A percentile compares a stretch with the other conserved stretches of the same genome.
Evolutionary conservation across 1,284 basidiomycete species (phyloP).

Genomic region (Caloboletus inedulis): DNA sequence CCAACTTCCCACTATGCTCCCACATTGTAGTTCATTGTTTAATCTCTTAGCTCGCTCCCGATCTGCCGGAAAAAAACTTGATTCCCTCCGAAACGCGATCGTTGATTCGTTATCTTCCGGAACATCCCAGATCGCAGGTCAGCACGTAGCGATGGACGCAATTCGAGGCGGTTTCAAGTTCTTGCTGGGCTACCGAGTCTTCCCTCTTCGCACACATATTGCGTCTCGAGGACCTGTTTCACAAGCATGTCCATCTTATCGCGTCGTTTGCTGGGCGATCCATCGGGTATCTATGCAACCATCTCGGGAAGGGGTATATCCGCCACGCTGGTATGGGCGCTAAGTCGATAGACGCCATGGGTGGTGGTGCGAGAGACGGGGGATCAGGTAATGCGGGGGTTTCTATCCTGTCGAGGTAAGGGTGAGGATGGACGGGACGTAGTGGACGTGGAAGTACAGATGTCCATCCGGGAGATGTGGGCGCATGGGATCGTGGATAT

Average conservation of each 20-base stretch:
- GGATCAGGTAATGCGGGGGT: slow-evolving; percentile 20
- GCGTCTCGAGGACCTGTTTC: slow-evolving; percentile 25
- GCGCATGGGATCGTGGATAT: slow-evolving; percentile 24
- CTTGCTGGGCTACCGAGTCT: slow-evolving; percentile 31
- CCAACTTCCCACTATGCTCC: too few species aligned
- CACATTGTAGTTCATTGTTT: too few species aligned
- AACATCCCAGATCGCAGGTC: too few species aligned
- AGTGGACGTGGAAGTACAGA: slow-evolving; percentile 21
- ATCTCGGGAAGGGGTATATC: slow-evolving; percentile 41
- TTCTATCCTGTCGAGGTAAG: slow-evolving; percentile 4
- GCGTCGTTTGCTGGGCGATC: slow-evolving; percentile 32
- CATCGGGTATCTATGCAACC: slow-evolving; percentile 12
- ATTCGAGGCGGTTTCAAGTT: slow-evolving; percentile 49
- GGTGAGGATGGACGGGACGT: slow-evolving; percentile 10
- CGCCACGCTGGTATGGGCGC: slow-evolving; percentile 59
- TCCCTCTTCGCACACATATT: slow-evolving; percentile 16
- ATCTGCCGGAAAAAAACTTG: too few species aligned
- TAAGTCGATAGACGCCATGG: slow-evolving; percentile 38
- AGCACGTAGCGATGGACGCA: slow-evolving; percentile 55
- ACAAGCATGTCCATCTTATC: slow-evolving; percentile 20
- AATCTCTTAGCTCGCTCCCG: too few species aligned
- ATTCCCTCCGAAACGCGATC: too few species aligned
- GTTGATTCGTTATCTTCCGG: too few species aligned
- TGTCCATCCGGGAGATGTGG: slow-evolving; percentile 19
- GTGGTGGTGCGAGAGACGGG: slow-evolving; percentile 22